A percentile compares a stretch with the other conserved stretches of the same genome.
phyloP scores from a whole-genome alignment of 225 moss, liverwort and hornwort genomes.

The Thuidium tamariscinum region DNA sequence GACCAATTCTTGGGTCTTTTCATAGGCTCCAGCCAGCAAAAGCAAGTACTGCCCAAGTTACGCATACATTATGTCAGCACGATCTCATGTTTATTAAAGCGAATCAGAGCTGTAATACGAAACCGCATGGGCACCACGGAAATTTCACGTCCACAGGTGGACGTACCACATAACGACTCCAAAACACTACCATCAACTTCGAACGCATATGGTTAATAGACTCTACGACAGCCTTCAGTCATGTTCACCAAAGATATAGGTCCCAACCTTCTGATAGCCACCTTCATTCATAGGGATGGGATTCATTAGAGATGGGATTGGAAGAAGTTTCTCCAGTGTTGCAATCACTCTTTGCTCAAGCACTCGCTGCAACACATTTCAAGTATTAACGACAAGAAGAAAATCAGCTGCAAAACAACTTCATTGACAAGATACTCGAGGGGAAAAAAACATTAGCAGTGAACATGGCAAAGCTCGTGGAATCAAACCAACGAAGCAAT shows the following conservation, averaged over 20 bases:
- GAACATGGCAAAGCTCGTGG: background rate
- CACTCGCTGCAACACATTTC: constrained; percentile 61
- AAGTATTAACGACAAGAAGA: background rate
- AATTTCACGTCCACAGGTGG: background rate
- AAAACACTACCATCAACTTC: background rate
- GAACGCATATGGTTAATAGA: background rate
- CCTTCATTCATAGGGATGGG: constrained; percentile 62
- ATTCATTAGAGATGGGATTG: constrained; percentile 49
- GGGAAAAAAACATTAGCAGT: background rate
- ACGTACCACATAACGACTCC: background rate
- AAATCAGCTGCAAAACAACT: background rate
- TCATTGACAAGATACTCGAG: background rate
- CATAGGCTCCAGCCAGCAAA: constrained; percentile 58
- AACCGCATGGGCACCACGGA: background rate
- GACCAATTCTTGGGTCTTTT: constrained; percentile 72
- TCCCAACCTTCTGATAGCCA: constrained; percentile 66
- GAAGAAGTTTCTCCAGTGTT: constrained; percentile 63
- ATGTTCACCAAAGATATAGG: background rate
- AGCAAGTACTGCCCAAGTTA: constrained; percentile 57
- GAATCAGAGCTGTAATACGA: background rate
- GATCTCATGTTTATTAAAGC: background rate
- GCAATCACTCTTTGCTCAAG: constrained; percentile 78
- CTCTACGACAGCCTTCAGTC: background rate
- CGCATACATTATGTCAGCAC: constrained; percentile 1
- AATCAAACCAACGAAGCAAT: background rate